Evolutionary conservation across 2,329 filamentous ascomycete genomes (phyloP).

Genomic region (Calycina herbarum): DNA sequence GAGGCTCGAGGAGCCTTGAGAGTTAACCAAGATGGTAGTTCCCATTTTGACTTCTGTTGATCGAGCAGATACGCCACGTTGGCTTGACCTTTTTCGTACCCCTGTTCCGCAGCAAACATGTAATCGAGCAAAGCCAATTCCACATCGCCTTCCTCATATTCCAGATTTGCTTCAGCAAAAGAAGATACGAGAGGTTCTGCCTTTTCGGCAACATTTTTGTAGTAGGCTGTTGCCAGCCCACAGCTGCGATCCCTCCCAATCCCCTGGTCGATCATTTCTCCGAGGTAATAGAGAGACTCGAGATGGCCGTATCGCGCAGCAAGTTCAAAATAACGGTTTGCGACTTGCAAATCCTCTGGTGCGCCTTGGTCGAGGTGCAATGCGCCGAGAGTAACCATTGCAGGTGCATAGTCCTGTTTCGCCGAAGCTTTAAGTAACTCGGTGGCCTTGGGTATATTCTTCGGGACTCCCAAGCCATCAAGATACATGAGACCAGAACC

Average conservation of each 20-base stretch:
- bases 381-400: slow-evolving; percentile 66
- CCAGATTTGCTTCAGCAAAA: slow-evolving; percentile 65
- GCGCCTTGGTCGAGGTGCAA: slow-evolving; percentile 69
- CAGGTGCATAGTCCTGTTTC: slow-evolving; percentile 65
- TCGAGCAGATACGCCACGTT: slow-evolving; percentile 74
- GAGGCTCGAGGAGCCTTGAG: slow-evolving; percentile 41
- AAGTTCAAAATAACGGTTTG: slow-evolving; percentile 68
- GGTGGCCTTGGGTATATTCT: slow-evolving; percentile 61
- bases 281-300: slow-evolving; percentile 72
- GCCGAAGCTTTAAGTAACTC: slow-evolving; percentile 66
- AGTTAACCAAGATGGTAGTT: slow-evolving; percentile 41
- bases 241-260: slow-evolving; percentile 67
- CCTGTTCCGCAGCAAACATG: slow-evolving; percentile 75
- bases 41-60: slow-evolving; percentile 55
- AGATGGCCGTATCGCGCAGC: slow-evolving; percentile 68
- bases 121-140: slow-evolving; percentile 65
- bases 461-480: slow-evolving; percentile 62
- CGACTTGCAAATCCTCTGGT: slow-evolving; percentile 45
- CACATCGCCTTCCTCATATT: slow-evolving; percentile 62
- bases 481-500: slow-evolving; percentile 70
- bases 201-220: slow-evolving; percentile 61
- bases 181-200: slow-evolving; percentile 59
- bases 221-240: slow-evolving; percentile 65
- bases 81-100: slow-evolving; percentile 68
- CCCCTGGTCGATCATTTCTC: slow-evolving; percentile 66